Conservation (phyloP, 768 basidiomycete genomes). For the Agaricus bisporus region DNA sequence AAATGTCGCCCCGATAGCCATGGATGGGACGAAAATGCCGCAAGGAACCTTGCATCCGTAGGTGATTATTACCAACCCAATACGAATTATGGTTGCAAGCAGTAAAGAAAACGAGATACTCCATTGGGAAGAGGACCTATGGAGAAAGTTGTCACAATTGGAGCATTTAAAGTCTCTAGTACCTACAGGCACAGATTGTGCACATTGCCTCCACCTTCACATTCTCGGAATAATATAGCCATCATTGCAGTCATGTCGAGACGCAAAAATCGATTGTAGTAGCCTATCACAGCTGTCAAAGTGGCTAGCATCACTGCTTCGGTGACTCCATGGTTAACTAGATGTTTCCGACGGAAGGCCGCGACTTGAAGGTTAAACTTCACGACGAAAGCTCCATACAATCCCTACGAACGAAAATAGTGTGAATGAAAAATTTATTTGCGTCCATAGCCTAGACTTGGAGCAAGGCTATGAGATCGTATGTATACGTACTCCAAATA, state of each 20-base stretch:
- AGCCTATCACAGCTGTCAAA: constrained; percentile 87
- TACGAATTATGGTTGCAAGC: constrained; percentile 86
- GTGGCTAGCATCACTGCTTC: constrained; percentile 87
- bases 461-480: neutral
- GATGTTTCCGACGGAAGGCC: constrained; percentile 88
- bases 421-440: constrained; percentile 5
- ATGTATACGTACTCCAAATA: constrained; percentile 74
- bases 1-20: constrained; percentile 97
- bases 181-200: constrained; percentile 90
- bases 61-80: constrained; percentile 80
- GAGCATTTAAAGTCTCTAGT: neutral
- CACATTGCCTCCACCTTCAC: constrained; percentile 89
- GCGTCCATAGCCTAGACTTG: neutral
- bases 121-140: constrained; percentile 88
- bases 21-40: constrained; percentile 97
- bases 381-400: constrained; percentile 95
- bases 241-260: constrained; percentile 98
- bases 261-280: constrained; percentile 89
- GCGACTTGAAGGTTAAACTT: constrained; percentile 96
- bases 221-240: constrained; percentile 92
- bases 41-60: constrained; percentile 97
- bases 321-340: constrained; percentile 75
- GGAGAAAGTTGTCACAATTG: neutral
- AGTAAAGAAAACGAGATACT: constrained; percentile 89
- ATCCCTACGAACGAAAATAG: constrained; percentile 48